Percentiles rank a stretch among this genome's conserved stretches.
Conservation (phyloP, 1,139 yeast species). For the Yamadazyma aaseri region DNA sequence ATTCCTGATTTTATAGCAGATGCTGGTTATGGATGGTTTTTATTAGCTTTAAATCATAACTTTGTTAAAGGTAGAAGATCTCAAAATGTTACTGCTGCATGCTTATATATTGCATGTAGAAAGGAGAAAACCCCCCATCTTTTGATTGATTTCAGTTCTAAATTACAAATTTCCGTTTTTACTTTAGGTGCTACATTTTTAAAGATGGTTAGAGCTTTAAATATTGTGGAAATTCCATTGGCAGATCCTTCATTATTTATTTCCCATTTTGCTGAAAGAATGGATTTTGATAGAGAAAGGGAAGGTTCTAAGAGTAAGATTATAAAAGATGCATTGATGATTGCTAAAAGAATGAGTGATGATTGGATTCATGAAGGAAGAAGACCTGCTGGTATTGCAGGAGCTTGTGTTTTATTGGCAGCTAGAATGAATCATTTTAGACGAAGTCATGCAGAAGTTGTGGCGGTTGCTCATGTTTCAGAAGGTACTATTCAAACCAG, state of each 20-base stretch:
- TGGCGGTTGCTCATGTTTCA: slow-evolving; percentile 93
- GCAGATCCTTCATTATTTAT: slow-evolving; percentile 94
- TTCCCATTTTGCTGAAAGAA: slow-evolving; percentile 86
- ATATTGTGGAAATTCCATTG: slow-evolving; percentile 72
- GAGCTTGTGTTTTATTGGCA: slow-evolving; percentile 90
- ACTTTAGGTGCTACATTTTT: slow-evolving; percentile 94
- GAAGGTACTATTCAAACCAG: slow-evolving; percentile 90
- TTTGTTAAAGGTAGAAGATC: slow-evolving; percentile 95
- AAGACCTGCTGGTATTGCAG: slow-evolving; percentile 97
- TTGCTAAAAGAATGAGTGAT: slow-evolving; percentile 86
- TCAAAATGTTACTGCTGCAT: slow-evolving; percentile 92
- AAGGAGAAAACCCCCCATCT: slow-evolving; percentile 88
- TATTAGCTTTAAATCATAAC: slow-evolving; percentile 77
- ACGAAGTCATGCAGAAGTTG: slow-evolving; percentile 89
- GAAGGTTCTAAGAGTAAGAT: slow-evolving; percentile 72
- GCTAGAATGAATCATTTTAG: slow-evolving; percentile 95
- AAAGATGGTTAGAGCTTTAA: slow-evolving; percentile 80
- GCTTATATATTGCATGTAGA: slow-evolving; percentile 92
- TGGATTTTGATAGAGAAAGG: slow-evolving; percentile 50
- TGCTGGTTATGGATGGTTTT: slow-evolving; percentile 86
- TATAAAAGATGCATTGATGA: slow-evolving; percentile 77
- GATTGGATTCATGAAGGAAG: slow-evolving; percentile 98
- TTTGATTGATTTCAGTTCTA: slow-evolving; percentile 91
- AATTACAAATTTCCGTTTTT: slow-evolving; percentile 86
- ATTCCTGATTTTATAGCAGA: slow-evolving; percentile 86